A percentile compares a stretch with the other conserved stretches of the same genome.
phyloP scores from a whole-genome alignment of 164 flowering plant genomes.

The Dillenia turbinata region DNA sequence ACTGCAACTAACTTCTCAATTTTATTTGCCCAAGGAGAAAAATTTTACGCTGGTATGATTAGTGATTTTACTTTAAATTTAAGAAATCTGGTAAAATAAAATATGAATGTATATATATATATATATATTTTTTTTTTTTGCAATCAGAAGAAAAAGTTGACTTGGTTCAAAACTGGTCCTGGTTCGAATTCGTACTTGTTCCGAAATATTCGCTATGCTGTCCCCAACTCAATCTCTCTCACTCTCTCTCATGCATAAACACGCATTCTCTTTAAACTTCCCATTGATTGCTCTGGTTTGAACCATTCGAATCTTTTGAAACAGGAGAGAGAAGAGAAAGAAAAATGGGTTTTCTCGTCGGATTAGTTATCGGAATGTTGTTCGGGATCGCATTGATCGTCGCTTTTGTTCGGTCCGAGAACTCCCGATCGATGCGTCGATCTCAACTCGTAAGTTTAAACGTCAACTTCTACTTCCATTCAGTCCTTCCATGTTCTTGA shows the following conservation, averaged over 20 bases:
- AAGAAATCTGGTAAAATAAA: no score
- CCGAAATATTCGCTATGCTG: not conserved
- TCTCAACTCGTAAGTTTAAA: constrained; percentile 42
- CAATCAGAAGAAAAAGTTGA: no score
- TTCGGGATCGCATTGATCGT: constrained; percentile 54
- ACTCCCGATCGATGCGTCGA: constrained; percentile 50
- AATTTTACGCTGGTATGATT: no score
- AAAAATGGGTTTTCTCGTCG: constrained; percentile 56
- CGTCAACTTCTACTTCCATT: not conserved
- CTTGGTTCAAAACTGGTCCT: no score
- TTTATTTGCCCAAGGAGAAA: no score
- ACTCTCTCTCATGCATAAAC: not conserved
- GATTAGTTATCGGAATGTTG: constrained; percentile 49
- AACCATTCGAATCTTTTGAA: not conserved
- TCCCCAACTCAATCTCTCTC: not conserved
- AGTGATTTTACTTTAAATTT: no score
- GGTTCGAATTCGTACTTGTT: no score
- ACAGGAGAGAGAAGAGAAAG: not conserved
- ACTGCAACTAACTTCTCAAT: no score
- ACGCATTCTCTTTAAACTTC: not conserved
- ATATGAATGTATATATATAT: no score
- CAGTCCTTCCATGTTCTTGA: not conserved
- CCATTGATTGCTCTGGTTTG: not conserved
- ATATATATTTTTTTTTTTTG: no score
- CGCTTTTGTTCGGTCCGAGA: constrained; percentile 61